Evolutionary conservation across 345 rosid species (phyloP).

Genomic region (Cardamine resedifolia): DNA sequence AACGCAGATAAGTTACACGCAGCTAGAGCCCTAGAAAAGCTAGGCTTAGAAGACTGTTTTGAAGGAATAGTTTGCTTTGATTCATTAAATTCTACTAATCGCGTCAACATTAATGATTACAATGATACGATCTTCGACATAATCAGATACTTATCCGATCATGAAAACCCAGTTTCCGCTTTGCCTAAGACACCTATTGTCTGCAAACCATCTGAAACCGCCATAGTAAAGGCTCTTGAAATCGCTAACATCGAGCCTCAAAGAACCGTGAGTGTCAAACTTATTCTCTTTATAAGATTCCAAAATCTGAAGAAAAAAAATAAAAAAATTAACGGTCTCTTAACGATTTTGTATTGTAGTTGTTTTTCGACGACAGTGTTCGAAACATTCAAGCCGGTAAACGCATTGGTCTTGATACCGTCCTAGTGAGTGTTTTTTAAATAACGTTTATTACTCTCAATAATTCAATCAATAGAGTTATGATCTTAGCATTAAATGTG

Average conservation of each 20-base stretch:
- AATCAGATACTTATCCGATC: conserved; percentile 46
- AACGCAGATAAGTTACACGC: conserved; percentile 75
- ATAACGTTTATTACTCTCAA: not conserved
- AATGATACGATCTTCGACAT: conserved; percentile 58
- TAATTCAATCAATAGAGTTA: not conserved
- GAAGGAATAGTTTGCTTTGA: conserved; percentile 84
- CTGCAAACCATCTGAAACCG: conserved; percentile 70
- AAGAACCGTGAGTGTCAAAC: conserved; percentile 58
- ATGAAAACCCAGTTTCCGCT: not conserved
- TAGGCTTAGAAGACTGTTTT: conserved; percentile 76
- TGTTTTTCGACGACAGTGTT: conserved; percentile 84
- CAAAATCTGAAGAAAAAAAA: not conserved
- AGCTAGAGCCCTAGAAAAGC: conserved; percentile 57
- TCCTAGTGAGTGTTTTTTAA: conserved; percentile 56
- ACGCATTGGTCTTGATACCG: conserved; percentile 65
- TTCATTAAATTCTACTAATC: conserved; percentile 56
- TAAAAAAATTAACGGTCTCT: not conserved
- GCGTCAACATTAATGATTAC: not conserved
- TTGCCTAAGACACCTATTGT: conserved; percentile 72
- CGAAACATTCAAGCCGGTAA: conserved; percentile 82
- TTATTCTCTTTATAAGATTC: not conserved
- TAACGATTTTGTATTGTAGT: conserved; percentile 25
- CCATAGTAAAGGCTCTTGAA: conserved; percentile 59
- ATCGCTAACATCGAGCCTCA: conserved; percentile 65
- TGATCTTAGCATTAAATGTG: not conserved